Conservation (phyloP, 2,329 filamentous ascomycete species). For the Colletotrichum sublineola region DNA sequence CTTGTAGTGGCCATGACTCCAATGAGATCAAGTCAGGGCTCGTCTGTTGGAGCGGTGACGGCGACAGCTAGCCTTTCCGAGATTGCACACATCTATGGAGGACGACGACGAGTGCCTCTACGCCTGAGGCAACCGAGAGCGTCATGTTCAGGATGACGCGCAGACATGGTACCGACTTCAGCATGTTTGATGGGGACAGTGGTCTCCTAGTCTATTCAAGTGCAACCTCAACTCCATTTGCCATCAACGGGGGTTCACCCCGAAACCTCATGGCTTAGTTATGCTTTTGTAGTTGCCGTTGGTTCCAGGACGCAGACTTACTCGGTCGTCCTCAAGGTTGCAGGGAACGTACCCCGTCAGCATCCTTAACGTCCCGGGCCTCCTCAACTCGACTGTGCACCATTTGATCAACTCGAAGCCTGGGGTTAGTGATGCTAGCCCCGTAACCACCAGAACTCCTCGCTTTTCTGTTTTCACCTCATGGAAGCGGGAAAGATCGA, state of each 20-base stretch:
- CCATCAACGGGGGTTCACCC: slow-evolving; percentile 6
- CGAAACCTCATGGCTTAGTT: slow-evolving; percentile 12
- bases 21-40: slow-evolving; percentile 4
- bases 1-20: not conserved
- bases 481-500: slow-evolving; percentile 20
- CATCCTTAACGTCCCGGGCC: slow-evolving; percentile 5
- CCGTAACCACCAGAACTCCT: slow-evolving; percentile 21
- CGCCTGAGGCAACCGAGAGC: not conserved
- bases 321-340: slow-evolving; percentile 9
- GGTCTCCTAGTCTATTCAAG: slow-evolving; percentile 4
- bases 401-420: slow-evolving; percentile 34
- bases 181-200: slow-evolving; percentile 22
- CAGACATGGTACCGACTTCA: not conserved
- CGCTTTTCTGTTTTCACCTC: slow-evolving; percentile 13
- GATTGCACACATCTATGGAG: slow-evolving; percentile 8
- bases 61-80: slow-evolving; percentile 3
- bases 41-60: slow-evolving; percentile 1
- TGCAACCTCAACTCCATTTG: slow-evolving; percentile 21
- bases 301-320: slow-evolving; percentile 13
- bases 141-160: not conserved
- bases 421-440: slow-evolving; percentile 27
- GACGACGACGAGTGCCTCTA: not conserved
- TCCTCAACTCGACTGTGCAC: slow-evolving; percentile 25
- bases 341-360: slow-evolving; percentile 10
- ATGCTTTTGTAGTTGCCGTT: slow-evolving; percentile 16